Evolutionary conservation across 169 alveolate genomes (phyloP).

Genomic region (Eimeria zaria): DNA sequence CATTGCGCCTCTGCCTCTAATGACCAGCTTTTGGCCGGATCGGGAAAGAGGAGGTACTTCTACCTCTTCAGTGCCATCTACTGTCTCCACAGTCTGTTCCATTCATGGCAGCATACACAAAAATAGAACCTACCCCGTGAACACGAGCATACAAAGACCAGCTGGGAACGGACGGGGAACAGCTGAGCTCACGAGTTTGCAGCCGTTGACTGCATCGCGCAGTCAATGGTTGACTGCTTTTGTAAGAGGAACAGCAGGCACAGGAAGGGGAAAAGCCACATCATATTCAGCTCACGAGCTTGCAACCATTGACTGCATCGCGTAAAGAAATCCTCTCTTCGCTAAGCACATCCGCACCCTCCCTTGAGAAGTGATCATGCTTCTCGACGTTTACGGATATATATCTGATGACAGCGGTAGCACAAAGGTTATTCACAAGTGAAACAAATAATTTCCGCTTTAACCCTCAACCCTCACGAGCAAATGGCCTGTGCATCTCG

Average conservation of each 20-base stretch:
- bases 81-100: slow-evolving; percentile 55
- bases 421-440: not conserved
- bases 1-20: slow-evolving; percentile 58
- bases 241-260: not conserved
- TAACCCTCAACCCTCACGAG: not conserved
- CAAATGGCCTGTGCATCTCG: not conserved
- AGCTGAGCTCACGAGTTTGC: too few relatives aligned
- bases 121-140: not conserved
- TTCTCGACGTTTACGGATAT: slow-evolving; percentile 26
- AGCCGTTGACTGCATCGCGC: too few relatives aligned
- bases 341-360: slow-evolving; percentile 72
- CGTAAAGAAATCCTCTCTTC: slow-evolving; percentile 22
- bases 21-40: slow-evolving; percentile 32
- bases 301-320: slow-evolving; percentile 48
- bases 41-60: slow-evolving; percentile 16
- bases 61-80: slow-evolving; percentile 26
- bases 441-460: not conserved
- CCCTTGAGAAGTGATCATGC: slow-evolving; percentile 10
- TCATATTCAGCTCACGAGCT: not conserved
- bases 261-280: not conserved
- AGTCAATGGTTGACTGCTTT: not conserved
- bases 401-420: slow-evolving; percentile 10
- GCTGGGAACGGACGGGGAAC: too few relatives aligned
- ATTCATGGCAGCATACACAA: slow-evolving; percentile 5
- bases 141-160: too few relatives aligned